These are phyloP conservation scores for Quercus wislizeni DNA, from an alignment of 306 rosid species.

Conservation along the genomic window DNA sequence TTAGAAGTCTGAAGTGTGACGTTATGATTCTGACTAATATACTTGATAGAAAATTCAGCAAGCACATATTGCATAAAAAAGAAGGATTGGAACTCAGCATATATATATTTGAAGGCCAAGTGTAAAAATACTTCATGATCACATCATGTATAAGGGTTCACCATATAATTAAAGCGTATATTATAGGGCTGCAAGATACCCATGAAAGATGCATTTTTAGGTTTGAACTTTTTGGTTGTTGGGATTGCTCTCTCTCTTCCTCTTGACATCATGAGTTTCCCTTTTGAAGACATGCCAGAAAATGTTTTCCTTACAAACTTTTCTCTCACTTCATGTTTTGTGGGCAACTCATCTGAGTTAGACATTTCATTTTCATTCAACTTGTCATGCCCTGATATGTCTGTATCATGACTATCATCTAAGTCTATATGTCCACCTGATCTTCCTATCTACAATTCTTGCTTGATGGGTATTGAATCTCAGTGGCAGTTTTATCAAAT, in stretches of 20 bases:
- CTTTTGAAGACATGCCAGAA: neutral
- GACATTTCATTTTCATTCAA: neutral
- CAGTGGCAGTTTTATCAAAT: slow-evolving; percentile 12
- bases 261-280: too few relatives aligned
- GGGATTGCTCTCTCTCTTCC: neutral
- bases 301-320: too few relatives aligned
- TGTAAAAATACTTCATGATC: neutral
- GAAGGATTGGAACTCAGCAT: neutral
- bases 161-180: neutral
- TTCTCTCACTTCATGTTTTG: neutral
- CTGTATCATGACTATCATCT: neutral
- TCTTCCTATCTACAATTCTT: neutral
- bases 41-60: slow-evolving; percentile 8
- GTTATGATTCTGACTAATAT: neutral
- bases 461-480: slow-evolving; percentile 26
- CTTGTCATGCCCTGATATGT: neutral
- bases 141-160: slow-evolving; percentile 11
- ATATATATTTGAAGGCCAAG: neutral
- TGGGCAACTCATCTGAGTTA: too few relatives aligned
- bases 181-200: neutral
- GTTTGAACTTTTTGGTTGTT: slow-evolving; percentile 8
- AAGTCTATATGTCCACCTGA: neutral
- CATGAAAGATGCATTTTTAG: slow-evolving; percentile 19
- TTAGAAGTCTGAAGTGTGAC: slow-evolving; percentile 12
- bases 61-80: slow-evolving; percentile 28